A percentile compares a stretch with the other conserved stretches of the same genome.
These are phyloP conservation scores for Tricholoma hemisulphureum DNA, from an alignment of 768 basidiomycete genomes.

Conservation along the genomic window DNA sequence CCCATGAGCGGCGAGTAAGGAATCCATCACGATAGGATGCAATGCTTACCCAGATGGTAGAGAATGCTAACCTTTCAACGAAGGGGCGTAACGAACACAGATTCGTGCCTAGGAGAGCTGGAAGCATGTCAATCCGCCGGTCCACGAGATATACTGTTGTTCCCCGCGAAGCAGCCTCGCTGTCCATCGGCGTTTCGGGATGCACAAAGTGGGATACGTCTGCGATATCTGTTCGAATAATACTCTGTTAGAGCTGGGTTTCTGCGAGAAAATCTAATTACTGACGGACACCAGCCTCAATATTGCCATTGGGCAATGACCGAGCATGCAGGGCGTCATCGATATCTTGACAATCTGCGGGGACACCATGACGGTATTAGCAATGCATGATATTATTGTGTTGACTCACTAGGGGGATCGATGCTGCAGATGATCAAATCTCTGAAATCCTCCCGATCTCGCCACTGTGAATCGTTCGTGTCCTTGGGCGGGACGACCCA, in stretches of 20 bases:
- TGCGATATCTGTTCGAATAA: constrained; percentile 73
- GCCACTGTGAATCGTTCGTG: constrained; percentile 52
- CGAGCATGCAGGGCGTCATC: constrained; percentile 96
- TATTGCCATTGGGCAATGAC: constrained; percentile 84
- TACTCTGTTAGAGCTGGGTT: background rate
- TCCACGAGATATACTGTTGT: constrained; percentile 98
- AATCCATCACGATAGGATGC: background rate
- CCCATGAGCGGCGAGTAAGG: constrained; percentile 4
- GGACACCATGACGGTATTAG: background rate
- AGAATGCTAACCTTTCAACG: constrained; percentile 94
- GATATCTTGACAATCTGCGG: constrained; percentile 90
- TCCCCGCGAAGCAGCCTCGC: constrained; percentile 90
- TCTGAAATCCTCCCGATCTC: constrained; percentile 83
- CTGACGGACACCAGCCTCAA: constrained; percentile 97
- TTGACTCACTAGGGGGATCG: constrained; percentile 78
- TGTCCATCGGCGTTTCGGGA: constrained; percentile 93
- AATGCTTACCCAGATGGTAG: constrained; percentile 81
- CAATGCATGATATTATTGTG: background rate
- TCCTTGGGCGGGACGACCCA: constrained; percentile 91
- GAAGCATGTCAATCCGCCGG: constrained; percentile 98
- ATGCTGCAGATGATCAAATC: constrained; percentile 91
- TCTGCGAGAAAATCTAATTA: constrained; percentile 24
- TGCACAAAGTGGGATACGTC: constrained; percentile 97
- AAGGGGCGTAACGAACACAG: constrained; percentile 89
- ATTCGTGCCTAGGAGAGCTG: constrained; percentile 90